Percentiles rank a stretch among this genome's conserved stretches.
phyloP scores from a whole-genome alignment of 2,329 filamentous ascomycete species.

The Talaromyces albobiverticillius region DNA sequence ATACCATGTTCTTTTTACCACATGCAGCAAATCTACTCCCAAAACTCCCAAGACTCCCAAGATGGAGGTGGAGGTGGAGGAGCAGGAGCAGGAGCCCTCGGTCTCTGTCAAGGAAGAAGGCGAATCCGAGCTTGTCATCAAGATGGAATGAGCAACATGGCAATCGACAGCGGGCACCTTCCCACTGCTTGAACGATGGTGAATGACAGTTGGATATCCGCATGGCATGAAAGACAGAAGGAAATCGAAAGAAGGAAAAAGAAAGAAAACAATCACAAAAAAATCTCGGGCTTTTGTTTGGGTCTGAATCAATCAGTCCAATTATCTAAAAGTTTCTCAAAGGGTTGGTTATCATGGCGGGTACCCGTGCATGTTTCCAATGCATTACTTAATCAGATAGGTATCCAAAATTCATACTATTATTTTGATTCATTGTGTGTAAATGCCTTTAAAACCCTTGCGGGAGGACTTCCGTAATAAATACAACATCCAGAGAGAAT shows the following conservation, averaged over 20 bases:
- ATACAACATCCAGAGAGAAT: too few relatives aligned
- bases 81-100: neutral
- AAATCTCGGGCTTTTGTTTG: neutral
- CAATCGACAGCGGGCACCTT: too few relatives aligned
- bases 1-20: too few relatives aligned
- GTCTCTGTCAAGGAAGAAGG: neutral
- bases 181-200: too few relatives aligned
- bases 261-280: neutral
- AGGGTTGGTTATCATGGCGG: too few relatives aligned
- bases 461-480: too few relatives aligned
- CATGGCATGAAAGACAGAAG: neutral
- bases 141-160: slow-evolving; percentile 4
- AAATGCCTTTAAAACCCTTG: too few relatives aligned
- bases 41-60: neutral
- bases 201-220: too few relatives aligned
- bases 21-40: neutral
- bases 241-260: neutral
- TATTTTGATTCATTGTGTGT: too few relatives aligned
- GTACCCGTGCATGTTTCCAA: too few relatives aligned
- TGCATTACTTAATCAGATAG: neutral
- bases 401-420: too few relatives aligned
- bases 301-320: neutral
- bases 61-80: neutral
- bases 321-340: too few relatives aligned
- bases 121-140: neutral